Conservation (phyloP, 2,329 filamentous ascomycete species). For the Sporothrix variecibatus region DNA sequence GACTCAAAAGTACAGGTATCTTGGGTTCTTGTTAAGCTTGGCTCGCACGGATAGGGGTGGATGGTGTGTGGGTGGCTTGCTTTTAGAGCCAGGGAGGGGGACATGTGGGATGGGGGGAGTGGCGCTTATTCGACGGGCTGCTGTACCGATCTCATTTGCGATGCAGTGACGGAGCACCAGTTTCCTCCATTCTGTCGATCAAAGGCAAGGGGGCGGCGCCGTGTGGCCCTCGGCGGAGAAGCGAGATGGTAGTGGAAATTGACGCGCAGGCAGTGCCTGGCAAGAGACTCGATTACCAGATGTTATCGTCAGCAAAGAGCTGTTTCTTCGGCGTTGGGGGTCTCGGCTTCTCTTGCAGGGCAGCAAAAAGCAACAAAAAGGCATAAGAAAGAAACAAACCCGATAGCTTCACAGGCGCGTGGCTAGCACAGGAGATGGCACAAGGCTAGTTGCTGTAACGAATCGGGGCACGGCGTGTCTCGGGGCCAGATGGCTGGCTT, state of each 20-base stretch:
- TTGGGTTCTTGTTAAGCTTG: neutral
- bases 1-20: neutral
- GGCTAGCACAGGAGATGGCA: neutral
- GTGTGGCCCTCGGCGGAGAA: neutral
- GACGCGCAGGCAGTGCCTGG: neutral
- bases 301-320: constrained; percentile 3
- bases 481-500: constrained; percentile 11
- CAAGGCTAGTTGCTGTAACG: constrained; percentile 10
- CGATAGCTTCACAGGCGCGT: constrained; percentile 4
- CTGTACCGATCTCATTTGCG: constrained; percentile 10
- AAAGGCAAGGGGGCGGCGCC: neutral
- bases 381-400: neutral
- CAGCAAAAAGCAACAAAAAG: neutral
- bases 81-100: neutral
- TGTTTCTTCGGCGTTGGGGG: neutral
- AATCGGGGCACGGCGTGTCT: constrained; percentile 18
- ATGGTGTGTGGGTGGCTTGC: neutral
- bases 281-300: neutral
- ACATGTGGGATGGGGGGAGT: neutral
- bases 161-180: neutral
- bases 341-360: neutral
- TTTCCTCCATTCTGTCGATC: constrained; percentile 1
- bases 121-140: constrained; percentile 13
- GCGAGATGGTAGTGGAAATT: constrained; percentile 16
- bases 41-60: neutral